These are phyloP conservation scores for Penstemon barbatus DNA, from an alignment of 257 asterid species.

Conservation along the genomic window DNA sequence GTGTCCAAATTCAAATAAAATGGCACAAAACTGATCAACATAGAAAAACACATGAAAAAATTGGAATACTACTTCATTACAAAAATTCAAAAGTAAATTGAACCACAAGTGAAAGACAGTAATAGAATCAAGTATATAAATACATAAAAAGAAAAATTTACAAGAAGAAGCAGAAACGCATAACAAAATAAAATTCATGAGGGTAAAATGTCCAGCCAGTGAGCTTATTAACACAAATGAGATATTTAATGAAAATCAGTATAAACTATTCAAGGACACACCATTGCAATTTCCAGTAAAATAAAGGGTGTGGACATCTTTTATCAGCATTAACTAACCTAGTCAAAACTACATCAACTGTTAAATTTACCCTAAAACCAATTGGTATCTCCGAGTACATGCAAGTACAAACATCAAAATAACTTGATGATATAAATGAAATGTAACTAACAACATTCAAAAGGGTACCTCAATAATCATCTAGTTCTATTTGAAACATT, in stretches of 20 bases:
- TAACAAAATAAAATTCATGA: neutral
- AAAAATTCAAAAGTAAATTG: neutral
- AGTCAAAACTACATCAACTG: slow-evolving; percentile 17
- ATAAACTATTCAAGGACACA: slow-evolving; percentile 1
- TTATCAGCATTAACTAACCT: slow-evolving; percentile 13
- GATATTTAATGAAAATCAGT: neutral
- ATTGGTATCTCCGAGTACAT: neutral
- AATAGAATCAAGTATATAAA: neutral
- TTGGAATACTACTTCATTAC: slow-evolving; percentile 5
- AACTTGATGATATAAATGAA: neutral
- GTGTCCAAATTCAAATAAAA: neutral
- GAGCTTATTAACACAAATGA: slow-evolving; percentile 4
- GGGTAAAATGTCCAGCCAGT: neutral
- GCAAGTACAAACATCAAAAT: neutral
- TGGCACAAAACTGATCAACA: slow-evolving; percentile 1
- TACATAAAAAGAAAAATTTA: neutral
- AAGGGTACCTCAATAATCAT: neutral
- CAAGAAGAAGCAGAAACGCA: slow-evolving; percentile 12
- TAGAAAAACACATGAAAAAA: neutral
- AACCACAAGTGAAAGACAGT: neutral
- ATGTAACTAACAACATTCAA: neutral
- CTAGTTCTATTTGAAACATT: neutral
- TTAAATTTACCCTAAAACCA: neutral
- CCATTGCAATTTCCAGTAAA: slow-evolving; percentile 6
- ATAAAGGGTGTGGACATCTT: neutral